phyloP scores from a whole-genome alignment of 2,329 filamentous ascomycete species.

The Scleromitrula shiraiana region DNA sequence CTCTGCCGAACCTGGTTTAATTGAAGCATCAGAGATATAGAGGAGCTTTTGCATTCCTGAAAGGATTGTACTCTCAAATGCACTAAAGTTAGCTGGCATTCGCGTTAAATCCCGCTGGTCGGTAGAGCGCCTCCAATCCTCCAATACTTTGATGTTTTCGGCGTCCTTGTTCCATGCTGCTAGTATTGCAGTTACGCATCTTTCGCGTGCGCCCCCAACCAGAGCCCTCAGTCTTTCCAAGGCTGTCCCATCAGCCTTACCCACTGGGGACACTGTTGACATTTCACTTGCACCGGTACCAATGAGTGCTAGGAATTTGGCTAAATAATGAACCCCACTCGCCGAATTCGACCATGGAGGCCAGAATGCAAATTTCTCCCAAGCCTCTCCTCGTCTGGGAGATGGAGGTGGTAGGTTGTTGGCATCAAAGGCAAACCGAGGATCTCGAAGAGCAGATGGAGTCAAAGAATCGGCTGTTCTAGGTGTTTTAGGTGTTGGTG shows the following conservation, averaged over 20 bases:
- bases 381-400: constrained; percentile 71
- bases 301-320: constrained; percentile 71
- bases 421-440: constrained; percentile 72
- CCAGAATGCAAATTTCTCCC: constrained; percentile 96
- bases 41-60: constrained; percentile 89
- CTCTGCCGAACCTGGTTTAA: constrained; percentile 60
- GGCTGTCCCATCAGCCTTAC: constrained; percentile 44
- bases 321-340: constrained; percentile 84
- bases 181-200: constrained; percentile 77
- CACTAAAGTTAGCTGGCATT: constrained; percentile 79
- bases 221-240: constrained; percentile 68
- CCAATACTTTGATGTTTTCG: constrained; percentile 83
- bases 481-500: constrained; percentile 61
- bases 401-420: constrained; percentile 70
- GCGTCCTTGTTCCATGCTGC: constrained; percentile 90
- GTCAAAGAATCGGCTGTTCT: constrained; percentile 40
- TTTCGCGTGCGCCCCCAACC: constrained; percentile 71
- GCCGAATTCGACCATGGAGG: constrained; percentile 87
- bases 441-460: constrained; percentile 54
- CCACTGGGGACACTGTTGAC: constrained; percentile 63
- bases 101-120: constrained; percentile 82
- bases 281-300: constrained; percentile 85
- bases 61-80: constrained; percentile 77
- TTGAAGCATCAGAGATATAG: constrained; percentile 72
- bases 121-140: constrained; percentile 82